Percentiles rank a stretch among this genome's conserved stretches.
Conservation (phyloP, 2,329 filamentous ascomycete genomes). For the Colletotrichum destructivum region DNA sequence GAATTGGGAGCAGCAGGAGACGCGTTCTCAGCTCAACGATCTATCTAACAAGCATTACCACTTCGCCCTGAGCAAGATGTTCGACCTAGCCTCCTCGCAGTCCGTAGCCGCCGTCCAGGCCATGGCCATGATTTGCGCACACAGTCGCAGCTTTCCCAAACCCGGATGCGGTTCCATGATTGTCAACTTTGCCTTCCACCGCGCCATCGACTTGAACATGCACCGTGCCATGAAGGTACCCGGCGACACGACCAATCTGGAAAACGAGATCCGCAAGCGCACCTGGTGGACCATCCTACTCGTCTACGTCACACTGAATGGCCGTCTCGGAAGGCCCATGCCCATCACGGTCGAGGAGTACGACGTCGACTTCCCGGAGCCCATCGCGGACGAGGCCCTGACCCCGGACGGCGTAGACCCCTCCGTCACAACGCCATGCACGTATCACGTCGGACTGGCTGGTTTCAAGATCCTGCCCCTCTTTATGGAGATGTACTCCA, state of each 20-base stretch:
- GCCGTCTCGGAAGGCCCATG: constrained; percentile 84
- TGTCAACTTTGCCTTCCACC: constrained; percentile 73
- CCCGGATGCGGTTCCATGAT: constrained; percentile 82
- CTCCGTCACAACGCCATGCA: constrained; percentile 71
- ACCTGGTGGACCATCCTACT: constrained; percentile 82
- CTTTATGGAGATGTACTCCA: constrained; percentile 81
- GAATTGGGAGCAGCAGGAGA: constrained; percentile 71
- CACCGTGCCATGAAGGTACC: constrained; percentile 76
- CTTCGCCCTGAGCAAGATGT: constrained; percentile 79
- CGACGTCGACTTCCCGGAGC: constrained; percentile 82
- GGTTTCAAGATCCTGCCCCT: constrained; percentile 76
- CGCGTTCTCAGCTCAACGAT: constrained; percentile 70
- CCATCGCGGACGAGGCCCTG: constrained; percentile 79
- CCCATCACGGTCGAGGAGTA: constrained; percentile 81
- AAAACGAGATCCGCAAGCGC: constrained; percentile 83
- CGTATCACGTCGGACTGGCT: constrained; percentile 76
- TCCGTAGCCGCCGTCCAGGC: constrained; percentile 80
- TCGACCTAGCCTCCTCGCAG: constrained; percentile 73
- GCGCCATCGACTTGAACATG: constrained; percentile 82
- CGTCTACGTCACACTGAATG: constrained; percentile 78
- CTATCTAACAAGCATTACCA: constrained; percentile 85
- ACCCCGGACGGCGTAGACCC: constrained; percentile 75
- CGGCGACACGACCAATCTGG: constrained; percentile 67
- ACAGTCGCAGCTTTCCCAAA: constrained; percentile 84
- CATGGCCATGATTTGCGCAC: constrained; percentile 78